phyloP scores from a whole-genome alignment of 2,329 filamentous ascomycete genomes.

The Cadophora malorum region DNA sequence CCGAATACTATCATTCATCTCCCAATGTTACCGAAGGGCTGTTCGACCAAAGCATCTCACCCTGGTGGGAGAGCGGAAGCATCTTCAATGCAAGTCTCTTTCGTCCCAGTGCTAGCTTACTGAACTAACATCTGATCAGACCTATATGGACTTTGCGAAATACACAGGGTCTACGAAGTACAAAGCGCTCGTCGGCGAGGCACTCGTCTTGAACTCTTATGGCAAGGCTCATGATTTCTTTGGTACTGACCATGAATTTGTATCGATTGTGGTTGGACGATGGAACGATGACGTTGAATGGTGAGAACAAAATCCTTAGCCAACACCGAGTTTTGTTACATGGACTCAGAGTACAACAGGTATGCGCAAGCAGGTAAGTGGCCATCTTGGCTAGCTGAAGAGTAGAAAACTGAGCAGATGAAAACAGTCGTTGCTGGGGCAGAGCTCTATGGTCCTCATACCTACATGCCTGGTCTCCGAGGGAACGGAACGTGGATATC shows the following conservation, averaged over 20 bases:
- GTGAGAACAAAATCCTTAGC: background rate
- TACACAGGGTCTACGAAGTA: constrained; percentile 14
- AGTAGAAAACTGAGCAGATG: background rate
- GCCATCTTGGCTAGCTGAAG: background rate
- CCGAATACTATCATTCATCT: constrained; percentile 15
- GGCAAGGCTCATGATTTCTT: constrained; percentile 21
- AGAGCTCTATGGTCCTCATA: constrained; percentile 18
- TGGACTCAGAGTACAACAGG: background rate
- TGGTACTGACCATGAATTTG: constrained; percentile 19
- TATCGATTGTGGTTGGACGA: constrained; percentile 18
- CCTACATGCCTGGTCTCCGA: constrained; percentile 13
- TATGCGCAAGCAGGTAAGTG: constrained; percentile 18
- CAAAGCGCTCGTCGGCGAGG: constrained; percentile 1
- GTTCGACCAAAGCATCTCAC: constrained; percentile 19
- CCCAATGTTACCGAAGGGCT: constrained; percentile 18
- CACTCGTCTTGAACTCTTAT: constrained; percentile 23
- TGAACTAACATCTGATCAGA: background rate
- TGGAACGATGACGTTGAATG: constrained; percentile 26
- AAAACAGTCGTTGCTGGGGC: constrained; percentile 15
- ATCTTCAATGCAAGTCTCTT: constrained; percentile 16
- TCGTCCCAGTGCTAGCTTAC: background rate
- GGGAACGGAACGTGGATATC: constrained; percentile 24
- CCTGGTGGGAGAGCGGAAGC: constrained; percentile 23
- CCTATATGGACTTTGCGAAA: constrained; percentile 21
- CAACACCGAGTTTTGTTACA: background rate